A percentile compares a stretch with the other conserved stretches of the same genome.
Evolutionary conservation across 805 yeast genomes (phyloP).

Genomic region (Ogataea saltuana): DNA sequence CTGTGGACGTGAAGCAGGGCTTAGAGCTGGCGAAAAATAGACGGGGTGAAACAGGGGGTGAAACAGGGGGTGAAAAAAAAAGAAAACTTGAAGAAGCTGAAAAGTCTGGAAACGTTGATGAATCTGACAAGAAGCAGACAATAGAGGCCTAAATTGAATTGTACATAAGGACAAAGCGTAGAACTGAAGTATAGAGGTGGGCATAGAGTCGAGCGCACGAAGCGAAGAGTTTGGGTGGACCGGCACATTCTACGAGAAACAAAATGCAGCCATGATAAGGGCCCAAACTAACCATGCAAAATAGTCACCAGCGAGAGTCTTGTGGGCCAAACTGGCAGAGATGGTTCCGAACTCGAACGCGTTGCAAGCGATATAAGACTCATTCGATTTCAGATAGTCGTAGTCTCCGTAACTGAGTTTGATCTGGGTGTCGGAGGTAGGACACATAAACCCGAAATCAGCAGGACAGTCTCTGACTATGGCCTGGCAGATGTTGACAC

Average conservation of each 20-base stretch:
- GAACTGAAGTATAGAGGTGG: no score
- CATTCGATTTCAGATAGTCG: constrained; percentile 37
- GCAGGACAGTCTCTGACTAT: constrained; percentile 85
- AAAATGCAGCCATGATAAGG: constrained; percentile 2
- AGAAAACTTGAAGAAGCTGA: constrained; percentile 8
- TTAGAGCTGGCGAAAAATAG: constrained; percentile 33
- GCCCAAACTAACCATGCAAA: constrained; percentile 12
- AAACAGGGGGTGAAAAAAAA: constrained; percentile 7
- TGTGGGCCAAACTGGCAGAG: constrained; percentile 8
- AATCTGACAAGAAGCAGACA: no score
- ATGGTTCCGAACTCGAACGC: constrained; percentile 2
- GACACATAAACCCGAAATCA: constrained; percentile 74
- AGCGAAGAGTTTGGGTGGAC: no score
- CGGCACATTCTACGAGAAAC: no score
- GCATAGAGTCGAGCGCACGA: no score
- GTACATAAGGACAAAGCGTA: no score
- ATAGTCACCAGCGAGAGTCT: neutral
- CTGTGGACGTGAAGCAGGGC: constrained; percentile 41
- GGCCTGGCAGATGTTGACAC: constrained; percentile 75
- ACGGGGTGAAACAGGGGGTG: constrained; percentile 4
- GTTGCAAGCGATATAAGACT: constrained; percentile 42
- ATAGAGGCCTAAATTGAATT: constrained; percentile 7
- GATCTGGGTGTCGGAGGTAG: constrained; percentile 42
- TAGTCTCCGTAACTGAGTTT: constrained; percentile 40
- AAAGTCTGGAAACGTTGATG: no score